phyloP scores from a whole-genome alignment of 176 grass and related monocot species.

The Oryza glaberrima region DNA sequence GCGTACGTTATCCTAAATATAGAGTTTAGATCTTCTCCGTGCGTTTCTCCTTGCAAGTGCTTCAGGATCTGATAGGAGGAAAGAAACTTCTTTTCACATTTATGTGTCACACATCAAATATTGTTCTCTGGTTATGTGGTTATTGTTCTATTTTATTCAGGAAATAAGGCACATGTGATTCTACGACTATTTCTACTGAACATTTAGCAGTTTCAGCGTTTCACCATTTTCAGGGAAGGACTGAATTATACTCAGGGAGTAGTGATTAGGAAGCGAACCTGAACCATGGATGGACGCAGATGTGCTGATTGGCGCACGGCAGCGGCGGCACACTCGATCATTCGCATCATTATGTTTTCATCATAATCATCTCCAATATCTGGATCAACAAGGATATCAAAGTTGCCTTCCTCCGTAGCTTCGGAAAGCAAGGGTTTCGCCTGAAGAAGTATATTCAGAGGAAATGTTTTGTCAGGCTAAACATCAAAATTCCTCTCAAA shows the following conservation, averaged over 20 bases:
- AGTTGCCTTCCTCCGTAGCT: constrained; percentile 39
- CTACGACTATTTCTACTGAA: not conserved
- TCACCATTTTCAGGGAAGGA: not conserved
- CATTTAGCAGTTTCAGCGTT: not conserved
- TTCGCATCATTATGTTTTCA: constrained; percentile 37
- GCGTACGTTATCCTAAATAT: not conserved
- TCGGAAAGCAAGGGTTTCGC: constrained; percentile 46
- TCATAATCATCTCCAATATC: constrained; percentile 44
- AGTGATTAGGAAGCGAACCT: constrained; percentile 34
- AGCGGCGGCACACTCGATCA: constrained; percentile 58
- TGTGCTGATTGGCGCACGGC: constrained; percentile 48
- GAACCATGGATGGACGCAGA: constrained; percentile 54
- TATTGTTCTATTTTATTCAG: too few species aligned
- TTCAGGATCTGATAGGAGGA: constrained; percentile 31
- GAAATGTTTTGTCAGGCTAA: not conserved
- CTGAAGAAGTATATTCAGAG: constrained; percentile 31
- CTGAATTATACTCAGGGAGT: too few species aligned
- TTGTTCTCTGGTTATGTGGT: too few species aligned
- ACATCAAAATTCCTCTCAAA: not conserved
- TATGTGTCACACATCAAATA: not conserved
- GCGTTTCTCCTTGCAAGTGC: constrained; percentile 48
- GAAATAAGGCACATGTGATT: too few species aligned
- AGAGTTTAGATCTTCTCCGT: constrained; percentile 18
- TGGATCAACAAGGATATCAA: constrained; percentile 52
- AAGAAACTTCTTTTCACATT: not conserved